A percentile compares a stretch with the other conserved stretches of the same genome.
These are phyloP conservation scores for Solanum chaucha DNA, from an alignment of 257 asterid genomes.

Conservation along the genomic window DNA sequence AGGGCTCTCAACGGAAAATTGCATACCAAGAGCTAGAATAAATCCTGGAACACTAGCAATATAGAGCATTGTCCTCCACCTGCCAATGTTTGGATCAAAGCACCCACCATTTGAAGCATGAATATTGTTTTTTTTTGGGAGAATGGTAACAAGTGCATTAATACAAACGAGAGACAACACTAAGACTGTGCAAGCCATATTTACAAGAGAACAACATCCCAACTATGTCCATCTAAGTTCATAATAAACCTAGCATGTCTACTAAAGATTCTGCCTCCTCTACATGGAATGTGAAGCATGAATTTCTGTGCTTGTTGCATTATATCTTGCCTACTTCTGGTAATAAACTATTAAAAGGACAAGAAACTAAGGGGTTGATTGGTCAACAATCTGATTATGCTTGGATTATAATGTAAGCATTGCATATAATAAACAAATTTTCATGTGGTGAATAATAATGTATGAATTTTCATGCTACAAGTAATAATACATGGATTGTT, in stretches of 20 bases:
- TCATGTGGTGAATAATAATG: background rate
- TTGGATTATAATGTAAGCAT: background rate
- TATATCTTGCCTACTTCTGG: background rate
- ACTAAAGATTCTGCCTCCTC: background rate
- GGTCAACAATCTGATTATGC: background rate
- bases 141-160: background rate
- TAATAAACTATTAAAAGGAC: background rate
- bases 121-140: background rate
- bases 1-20: slow-evolving; percentile 83
- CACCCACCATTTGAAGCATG: background rate
- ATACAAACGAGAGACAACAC: background rate
- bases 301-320: background rate
- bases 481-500: background rate
- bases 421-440: background rate
- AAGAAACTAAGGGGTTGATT: background rate
- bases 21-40: slow-evolving; percentile 70
- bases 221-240: background rate
- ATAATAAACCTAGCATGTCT: background rate
- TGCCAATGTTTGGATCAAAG: slow-evolving; percentile 10
- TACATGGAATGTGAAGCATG: background rate
- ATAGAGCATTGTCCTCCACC: slow-evolving; percentile 82
- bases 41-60: slow-evolving; percentile 65
- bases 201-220: background rate
- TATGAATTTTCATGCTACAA: background rate
- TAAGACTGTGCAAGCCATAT: background rate